A percentile compares a stretch with the other conserved stretches of the same genome.
phyloP scores from a whole-genome alignment of 257 asterid genomes.

The Nicotiana sylvestris region DNA sequence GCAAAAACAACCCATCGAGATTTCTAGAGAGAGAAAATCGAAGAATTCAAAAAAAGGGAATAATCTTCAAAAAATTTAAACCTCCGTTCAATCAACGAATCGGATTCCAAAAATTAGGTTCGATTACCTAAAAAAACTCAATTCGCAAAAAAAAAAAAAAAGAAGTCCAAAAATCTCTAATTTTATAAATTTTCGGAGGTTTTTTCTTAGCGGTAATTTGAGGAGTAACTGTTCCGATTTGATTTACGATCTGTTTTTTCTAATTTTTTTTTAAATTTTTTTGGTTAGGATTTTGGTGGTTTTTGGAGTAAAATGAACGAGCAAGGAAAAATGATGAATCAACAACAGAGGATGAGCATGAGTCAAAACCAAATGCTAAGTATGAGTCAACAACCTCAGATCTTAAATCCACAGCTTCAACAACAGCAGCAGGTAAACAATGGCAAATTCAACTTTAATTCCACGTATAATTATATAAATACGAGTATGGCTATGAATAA shows the following conservation, averaged over 20 bases:
- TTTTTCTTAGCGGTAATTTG: background rate
- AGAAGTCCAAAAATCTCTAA: background rate
- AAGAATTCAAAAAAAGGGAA: background rate
- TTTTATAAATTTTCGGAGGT: background rate
- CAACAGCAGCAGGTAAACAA: slow-evolving; percentile 49
- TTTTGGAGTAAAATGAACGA: slow-evolving; percentile 46
- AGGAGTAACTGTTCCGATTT: background rate
- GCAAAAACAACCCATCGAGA: background rate
- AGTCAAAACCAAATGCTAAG: slow-evolving; percentile 34
- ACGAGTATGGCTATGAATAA: background rate
- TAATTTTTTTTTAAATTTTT: background rate
- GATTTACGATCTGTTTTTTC: background rate
- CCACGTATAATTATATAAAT: too few relatives aligned
- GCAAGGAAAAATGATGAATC: slow-evolving; percentile 47
- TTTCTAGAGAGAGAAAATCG: background rate
- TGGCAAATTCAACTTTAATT: background rate
- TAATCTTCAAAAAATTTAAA: background rate
- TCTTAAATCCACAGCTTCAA: slow-evolving; percentile 26
- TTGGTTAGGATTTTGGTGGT: background rate
- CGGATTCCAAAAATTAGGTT: background rate
- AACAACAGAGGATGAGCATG: slow-evolving; percentile 28
- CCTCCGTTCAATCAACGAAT: too few relatives aligned
- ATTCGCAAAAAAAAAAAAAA: background rate
- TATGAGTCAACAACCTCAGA: slow-evolving; percentile 18
- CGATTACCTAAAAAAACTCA: background rate